Base-by-base conservation (phyloP, 2,329 filamentous ascomycete species). In the Didymella glomerata region DNA sequence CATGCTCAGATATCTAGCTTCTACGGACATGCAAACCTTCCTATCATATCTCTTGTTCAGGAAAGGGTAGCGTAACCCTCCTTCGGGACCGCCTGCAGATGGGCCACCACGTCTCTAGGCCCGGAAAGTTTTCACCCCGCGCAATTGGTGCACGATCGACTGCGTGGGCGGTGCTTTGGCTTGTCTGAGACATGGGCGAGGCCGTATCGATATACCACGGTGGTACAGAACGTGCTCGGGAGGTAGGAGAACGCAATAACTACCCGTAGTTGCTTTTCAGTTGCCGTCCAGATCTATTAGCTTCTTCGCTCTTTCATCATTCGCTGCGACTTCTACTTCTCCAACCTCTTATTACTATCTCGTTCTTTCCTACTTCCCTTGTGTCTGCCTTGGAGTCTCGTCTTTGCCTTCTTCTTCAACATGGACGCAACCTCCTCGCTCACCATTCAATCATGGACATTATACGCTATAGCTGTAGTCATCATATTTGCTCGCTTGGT, bases 391-490 rank as follows among this genome's bases (percentile, higher is more conserved):
- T n/a, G n/a, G n/a, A n/a, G 20, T 32, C 8, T 18, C 18, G 11
- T 42, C 27, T 42, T 22, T 8, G 16, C 30, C 14, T n/a, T 27
- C 9, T 6, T 7, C 27, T 34, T 18, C 44, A 40, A 25, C 16
- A 65, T 65, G 57, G 22, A 54, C 9, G 20, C 42, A n/a, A 28
- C 46, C 22, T 61, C 59, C 45, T 54, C 53, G 4, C 55, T 74
- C 25, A 53, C 61, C 14, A 53, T 69, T 18, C 66, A 70, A 28
- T 69, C 69, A 50, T 74, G 68, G 70, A 60, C 51, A 2, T 56
- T 72, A 7, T 71, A 71, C 51, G 58, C 57, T 14, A 9, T 72
- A 22, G 68, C 63, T 4, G 54, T 69, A 4, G 64, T 60, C n/a
- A 42, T 71, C 20, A 65, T 74, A 25, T 46, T 66, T 9, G 62